These are phyloP conservation scores for Tetracladium setigerum DNA, from an alignment of 495 filamentous ascomycete species.

Conservation along the genomic window DNA sequence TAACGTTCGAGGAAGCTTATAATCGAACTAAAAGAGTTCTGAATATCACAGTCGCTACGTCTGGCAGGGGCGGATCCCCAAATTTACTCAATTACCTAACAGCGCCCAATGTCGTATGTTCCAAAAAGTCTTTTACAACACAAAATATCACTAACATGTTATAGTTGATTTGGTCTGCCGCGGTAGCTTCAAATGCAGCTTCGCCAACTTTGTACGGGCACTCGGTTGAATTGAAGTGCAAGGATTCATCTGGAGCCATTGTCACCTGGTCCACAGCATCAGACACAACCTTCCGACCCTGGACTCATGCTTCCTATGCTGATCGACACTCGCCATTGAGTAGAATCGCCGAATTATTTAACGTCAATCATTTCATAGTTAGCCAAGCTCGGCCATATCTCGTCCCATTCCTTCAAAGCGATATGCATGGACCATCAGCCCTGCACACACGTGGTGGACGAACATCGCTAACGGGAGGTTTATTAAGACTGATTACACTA, in stretches of 20 bases:
- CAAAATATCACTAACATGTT: slow-evolving; percentile 25
- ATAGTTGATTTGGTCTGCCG: slow-evolving; percentile 81
- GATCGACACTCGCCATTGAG: slow-evolving; percentile 75
- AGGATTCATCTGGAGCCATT: slow-evolving; percentile 70
- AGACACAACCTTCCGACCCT: slow-evolving; percentile 59
- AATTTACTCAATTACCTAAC: slow-evolving; percentile 90
- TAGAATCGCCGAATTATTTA: slow-evolving; percentile 86
- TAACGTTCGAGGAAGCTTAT: slow-evolving; percentile 95
- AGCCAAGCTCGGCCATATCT: slow-evolving; percentile 73
- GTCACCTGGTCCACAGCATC: slow-evolving; percentile 69
- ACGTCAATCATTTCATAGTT: slow-evolving; percentile 84
- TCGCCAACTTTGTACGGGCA: slow-evolving; percentile 52
- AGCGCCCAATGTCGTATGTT: slow-evolving; percentile 82
- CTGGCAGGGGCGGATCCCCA: slow-evolving; percentile 66
- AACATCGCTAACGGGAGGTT: slow-evolving; percentile 49
- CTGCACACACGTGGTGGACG: slow-evolving; percentile 48
- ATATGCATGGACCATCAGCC: slow-evolving; percentile 67
- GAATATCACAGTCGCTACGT: slow-evolving; percentile 84
- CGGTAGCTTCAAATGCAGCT: slow-evolving; percentile 83
- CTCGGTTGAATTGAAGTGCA: slow-evolving; percentile 70
- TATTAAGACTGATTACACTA: slow-evolving; percentile 60
- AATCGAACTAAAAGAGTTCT: slow-evolving; percentile 76
- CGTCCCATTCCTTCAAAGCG: slow-evolving; percentile 76
- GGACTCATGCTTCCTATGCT: slow-evolving; percentile 58
- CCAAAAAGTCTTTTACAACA: neutral